A percentile compares a stretch with the other conserved stretches of the same genome.
These are phyloP conservation scores for Alternaria sp. DNA, from an alignment of 2,329 filamentous ascomycete genomes.

Conservation along the genomic window DNA sequence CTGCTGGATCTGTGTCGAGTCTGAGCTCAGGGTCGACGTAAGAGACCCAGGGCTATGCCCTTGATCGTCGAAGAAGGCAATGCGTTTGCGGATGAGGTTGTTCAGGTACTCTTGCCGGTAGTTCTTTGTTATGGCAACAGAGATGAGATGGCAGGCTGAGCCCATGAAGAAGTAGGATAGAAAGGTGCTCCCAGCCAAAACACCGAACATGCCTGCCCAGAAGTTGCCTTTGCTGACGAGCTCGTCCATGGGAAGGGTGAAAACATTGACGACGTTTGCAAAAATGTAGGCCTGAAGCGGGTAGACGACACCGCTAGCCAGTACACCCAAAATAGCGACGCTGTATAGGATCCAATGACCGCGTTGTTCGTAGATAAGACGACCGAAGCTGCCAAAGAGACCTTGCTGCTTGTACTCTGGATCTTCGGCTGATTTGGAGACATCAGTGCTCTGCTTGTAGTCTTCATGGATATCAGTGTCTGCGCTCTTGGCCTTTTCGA, in stretches of 20 bases:
- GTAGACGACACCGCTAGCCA: constrained; percentile 45
- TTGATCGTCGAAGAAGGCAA: constrained; percentile 66
- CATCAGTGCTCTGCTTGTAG: constrained; percentile 5
- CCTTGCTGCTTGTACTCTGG: constrained; percentile 39
- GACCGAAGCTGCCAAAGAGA: constrained; percentile 42
- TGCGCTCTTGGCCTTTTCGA: constrained; percentile 25
- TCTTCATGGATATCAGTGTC: constrained; percentile 17
- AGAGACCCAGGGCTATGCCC: constrained; percentile 67
- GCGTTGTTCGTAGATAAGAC: constrained; percentile 44
- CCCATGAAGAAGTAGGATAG: constrained; percentile 61
- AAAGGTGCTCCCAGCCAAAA: constrained; percentile 62
- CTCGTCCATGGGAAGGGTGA: constrained; percentile 40
- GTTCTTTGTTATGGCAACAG: constrained; percentile 55
- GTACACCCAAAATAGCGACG: constrained; percentile 35
- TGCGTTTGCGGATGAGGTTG: constrained; percentile 65
- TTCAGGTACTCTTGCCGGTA: constrained; percentile 68
- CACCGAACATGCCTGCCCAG: constrained; percentile 71
- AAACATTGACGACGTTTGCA: constrained; percentile 46
- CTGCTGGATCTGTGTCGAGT: constrained; percentile 67
- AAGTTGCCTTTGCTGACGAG: constrained; percentile 56
- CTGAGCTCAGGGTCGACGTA: constrained; percentile 62
- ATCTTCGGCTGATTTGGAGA: constrained; percentile 18
- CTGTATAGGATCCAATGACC: constrained; percentile 43
- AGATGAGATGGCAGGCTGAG: constrained; percentile 38
- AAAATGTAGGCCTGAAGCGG: constrained; percentile 50